A percentile compares a stretch with the other conserved stretches of the same genome.
Evolutionary conservation across 495 filamentous ascomycete species (phyloP).

Genomic region (Penicillium macrosclerotiorum): DNA sequence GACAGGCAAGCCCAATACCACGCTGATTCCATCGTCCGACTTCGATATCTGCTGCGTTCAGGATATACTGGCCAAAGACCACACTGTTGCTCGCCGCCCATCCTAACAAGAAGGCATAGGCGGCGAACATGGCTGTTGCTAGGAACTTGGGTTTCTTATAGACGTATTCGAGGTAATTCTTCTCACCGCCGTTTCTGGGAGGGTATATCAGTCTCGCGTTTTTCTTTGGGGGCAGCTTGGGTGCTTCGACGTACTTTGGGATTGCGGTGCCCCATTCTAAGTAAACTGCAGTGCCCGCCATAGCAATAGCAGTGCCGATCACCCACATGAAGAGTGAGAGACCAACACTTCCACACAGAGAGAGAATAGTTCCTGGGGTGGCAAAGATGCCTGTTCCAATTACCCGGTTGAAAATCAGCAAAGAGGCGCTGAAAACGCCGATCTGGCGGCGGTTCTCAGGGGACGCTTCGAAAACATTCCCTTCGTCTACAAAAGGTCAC

Average conservation of each 20-base stretch:
- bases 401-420: slow-evolving; percentile 64
- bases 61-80: slow-evolving; percentile 68
- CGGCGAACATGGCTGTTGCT: slow-evolving; percentile 60
- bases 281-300: slow-evolving; percentile 52
- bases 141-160: slow-evolving; percentile 64
- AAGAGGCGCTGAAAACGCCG: slow-evolving; percentile 57
- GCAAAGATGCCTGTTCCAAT: slow-evolving; percentile 68
- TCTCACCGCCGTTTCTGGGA: slow-evolving; percentile 62
- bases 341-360: slow-evolving; percentile 51
- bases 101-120: slow-evolving; percentile 55
- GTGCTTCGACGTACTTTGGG: slow-evolving; percentile 28
- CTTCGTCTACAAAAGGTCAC: slow-evolving; percentile 31
- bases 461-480: slow-evolving; percentile 60
- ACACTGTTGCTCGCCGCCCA: slow-evolving; percentile 63
- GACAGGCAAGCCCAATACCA: slow-evolving; percentile 63
- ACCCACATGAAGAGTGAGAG: slow-evolving; percentile 55
- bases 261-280: slow-evolving; percentile 56
- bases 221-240: background rate
- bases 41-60: slow-evolving; percentile 58
- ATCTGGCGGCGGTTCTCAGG: slow-evolving; percentile 62
- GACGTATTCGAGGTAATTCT: slow-evolving; percentile 70
- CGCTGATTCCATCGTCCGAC: slow-evolving; percentile 67
- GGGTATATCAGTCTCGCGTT: background rate
- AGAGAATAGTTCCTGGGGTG: slow-evolving; percentile 57
- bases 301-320: slow-evolving; percentile 46